Evolutionary conservation across 139 green algal genomes (phyloP).

Genomic region (Asterochloris sp.): DNA sequence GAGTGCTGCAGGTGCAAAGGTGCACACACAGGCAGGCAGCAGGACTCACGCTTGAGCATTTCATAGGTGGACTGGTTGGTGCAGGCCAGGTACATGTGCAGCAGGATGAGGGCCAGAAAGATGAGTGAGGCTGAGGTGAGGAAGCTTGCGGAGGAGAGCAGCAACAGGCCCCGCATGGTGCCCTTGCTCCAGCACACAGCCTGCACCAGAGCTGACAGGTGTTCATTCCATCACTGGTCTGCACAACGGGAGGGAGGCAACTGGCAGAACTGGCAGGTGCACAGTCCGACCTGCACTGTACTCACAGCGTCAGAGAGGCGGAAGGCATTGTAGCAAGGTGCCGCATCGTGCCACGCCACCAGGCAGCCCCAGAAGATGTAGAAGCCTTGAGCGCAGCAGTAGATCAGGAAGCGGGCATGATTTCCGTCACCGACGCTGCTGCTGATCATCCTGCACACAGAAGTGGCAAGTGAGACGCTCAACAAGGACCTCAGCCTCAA

Average conservation of each 20-base stretch:
- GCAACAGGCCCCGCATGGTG: not conserved
- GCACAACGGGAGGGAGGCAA: not conserved
- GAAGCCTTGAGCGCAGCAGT: not conserved
- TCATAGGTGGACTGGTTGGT: constrained; percentile 17
- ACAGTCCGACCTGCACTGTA: not conserved
- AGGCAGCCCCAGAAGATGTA: constrained; percentile 14
- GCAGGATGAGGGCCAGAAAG: not conserved
- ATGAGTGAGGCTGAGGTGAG: constrained; percentile 7
- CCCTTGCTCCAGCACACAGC: constrained; percentile 5
- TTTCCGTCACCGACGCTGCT: constrained; percentile 7
- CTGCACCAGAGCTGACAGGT: not conserved
- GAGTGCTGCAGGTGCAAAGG: not conserved
- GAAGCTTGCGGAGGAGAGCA: not conserved
- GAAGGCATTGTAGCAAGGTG: constrained; percentile 1
- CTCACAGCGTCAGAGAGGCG: not conserved
- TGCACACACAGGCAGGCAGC: not conserved
- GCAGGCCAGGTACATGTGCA: constrained; percentile 10
- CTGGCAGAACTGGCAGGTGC: not conserved
- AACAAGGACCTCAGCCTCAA: too few species aligned
- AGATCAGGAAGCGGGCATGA: constrained; percentile 8
- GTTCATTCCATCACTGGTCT: not conserved
- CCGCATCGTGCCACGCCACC: constrained; percentile 7
- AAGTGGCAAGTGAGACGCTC: too few species aligned
- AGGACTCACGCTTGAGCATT: constrained; percentile 12
- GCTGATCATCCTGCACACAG: not conserved